A percentile compares a stretch with the other conserved stretches of the same genome.
These are phyloP conservation scores for Scleroderma bovista DNA, from an alignment of 768 basidiomycete species.

Conservation along the genomic window DNA sequence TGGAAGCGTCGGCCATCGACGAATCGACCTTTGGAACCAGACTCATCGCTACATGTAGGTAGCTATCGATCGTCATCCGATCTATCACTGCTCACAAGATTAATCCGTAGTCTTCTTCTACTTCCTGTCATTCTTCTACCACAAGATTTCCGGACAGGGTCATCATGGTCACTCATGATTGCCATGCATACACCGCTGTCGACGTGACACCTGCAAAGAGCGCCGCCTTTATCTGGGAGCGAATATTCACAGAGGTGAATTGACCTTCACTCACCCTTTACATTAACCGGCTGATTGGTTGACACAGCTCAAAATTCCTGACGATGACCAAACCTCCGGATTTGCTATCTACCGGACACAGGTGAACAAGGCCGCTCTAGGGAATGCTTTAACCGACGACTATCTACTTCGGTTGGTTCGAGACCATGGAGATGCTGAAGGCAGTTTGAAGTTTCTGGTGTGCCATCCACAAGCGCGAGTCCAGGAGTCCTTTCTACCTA, in stretches of 20 bases:
- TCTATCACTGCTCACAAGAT: constrained; percentile 2
- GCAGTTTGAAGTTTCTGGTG: constrained; percentile 81
- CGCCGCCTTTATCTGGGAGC: constrained; percentile 69
- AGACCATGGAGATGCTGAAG: constrained; percentile 68
- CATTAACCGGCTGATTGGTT: constrained; percentile 3
- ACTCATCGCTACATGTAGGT: constrained; percentile 12
- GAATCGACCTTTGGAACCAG: constrained; percentile 14
- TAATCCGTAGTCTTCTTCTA: constrained; percentile 24
- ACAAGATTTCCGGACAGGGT: constrained; percentile 27
- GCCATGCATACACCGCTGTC: constrained; percentile 69
- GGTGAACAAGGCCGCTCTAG: constrained; percentile 72
- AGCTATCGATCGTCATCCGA: constrained; percentile 1
- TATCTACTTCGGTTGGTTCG: constrained; percentile 67
- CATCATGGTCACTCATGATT: constrained; percentile 71
- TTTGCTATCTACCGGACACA: constrained; percentile 85
- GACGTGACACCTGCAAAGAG: constrained; percentile 62
- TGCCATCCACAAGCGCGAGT: constrained; percentile 58
- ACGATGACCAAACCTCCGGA: constrained; percentile 67
- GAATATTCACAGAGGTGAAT: constrained; percentile 73
- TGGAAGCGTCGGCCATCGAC: constrained; percentile 26
- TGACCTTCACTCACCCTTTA: background rate
- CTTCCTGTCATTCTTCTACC: constrained; percentile 21
- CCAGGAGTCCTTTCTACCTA: constrained; percentile 43
- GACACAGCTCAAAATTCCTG: constrained; percentile 60
- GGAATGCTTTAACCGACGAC: constrained; percentile 68